Conservation (phyloP, 1,139 yeast genomes). For the Saccharomycopsis hybrid region DNA sequence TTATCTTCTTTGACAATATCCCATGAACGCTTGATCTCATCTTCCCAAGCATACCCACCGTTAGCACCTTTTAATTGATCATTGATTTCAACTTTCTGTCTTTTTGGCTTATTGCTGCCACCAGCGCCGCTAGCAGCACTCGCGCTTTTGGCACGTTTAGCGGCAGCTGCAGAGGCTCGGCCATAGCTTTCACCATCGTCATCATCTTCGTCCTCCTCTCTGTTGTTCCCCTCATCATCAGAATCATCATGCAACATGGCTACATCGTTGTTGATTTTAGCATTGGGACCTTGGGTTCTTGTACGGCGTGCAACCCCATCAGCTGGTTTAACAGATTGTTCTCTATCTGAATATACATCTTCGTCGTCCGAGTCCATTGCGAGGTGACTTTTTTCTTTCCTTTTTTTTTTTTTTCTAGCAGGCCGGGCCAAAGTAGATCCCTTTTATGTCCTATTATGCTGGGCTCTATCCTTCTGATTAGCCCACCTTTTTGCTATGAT, state of each 20-base stretch:
- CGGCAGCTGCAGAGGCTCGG: too few relatives aligned
- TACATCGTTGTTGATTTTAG: not conserved
- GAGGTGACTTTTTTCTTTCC: too few relatives aligned
- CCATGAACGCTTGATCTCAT: slow-evolving; percentile 93
- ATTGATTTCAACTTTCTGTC: slow-evolving; percentile 20
- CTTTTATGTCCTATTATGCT: too few relatives aligned
- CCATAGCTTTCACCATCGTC: slow-evolving; percentile 9
- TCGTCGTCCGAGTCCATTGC: slow-evolving; percentile 4
- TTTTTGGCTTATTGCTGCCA: too few relatives aligned
- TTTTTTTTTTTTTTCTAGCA: too few relatives aligned
- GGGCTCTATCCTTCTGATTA: too few relatives aligned
- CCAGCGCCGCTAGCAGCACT: too few relatives aligned
- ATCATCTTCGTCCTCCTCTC: slow-evolving; percentile 14
- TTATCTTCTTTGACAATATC: slow-evolving; percentile 91
- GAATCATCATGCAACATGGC: not conserved
- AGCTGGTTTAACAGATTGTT: not conserved
- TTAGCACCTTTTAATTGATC: slow-evolving; percentile 46
- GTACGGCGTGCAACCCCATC: slow-evolving; percentile 16
- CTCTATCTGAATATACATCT: slow-evolving; percentile 15
- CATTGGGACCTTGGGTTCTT: slow-evolving; percentile 1
- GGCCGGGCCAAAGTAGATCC: too few relatives aligned
- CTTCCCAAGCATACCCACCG: slow-evolving; percentile 97
- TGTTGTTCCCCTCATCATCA: slow-evolving; percentile 3
- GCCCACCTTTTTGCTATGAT: too few relatives aligned
- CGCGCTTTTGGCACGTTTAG: too few relatives aligned